Conservation (phyloP, 2,329 filamentous ascomycete species). For the Cordyceps fumosorosea region DNA sequence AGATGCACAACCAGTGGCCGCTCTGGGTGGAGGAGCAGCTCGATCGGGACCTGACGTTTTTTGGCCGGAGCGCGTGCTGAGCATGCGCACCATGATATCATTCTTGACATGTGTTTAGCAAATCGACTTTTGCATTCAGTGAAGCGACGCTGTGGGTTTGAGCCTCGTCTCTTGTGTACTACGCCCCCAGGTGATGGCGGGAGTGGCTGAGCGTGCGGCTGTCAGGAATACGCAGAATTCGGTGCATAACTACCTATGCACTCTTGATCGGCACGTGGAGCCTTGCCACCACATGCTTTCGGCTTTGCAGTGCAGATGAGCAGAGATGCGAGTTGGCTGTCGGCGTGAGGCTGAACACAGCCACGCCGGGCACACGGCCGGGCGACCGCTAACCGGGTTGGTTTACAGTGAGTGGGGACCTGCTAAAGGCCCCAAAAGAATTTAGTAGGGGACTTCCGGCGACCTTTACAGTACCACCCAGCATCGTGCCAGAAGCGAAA, state of each 20-base stretch:
- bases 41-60: conserved; percentile 37
- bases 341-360: not conserved
- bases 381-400: not conserved
- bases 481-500: not conserved
- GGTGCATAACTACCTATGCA: not conserved
- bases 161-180: not conserved
- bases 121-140: too few species aligned
- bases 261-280: not conserved
- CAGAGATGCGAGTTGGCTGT: not conserved
- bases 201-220: not conserved
- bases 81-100: not conserved
- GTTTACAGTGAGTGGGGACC: not conserved
- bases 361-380: conserved; percentile 1
- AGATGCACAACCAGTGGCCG: conserved; percentile 45
- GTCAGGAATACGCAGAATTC: not conserved
- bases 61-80: conserved; percentile 25
- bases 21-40: conserved; percentile 48
- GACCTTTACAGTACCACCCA: not conserved
- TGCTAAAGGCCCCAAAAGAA: too few species aligned
- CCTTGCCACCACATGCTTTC: not conserved
- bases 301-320: not conserved
- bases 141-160: not conserved
- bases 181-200: not conserved
- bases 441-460: not conserved
- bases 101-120: not conserved